phyloP scores from a whole-genome alignment of 2,329 filamentous ascomycete genomes.

The Aspergillus versicolor region DNA sequence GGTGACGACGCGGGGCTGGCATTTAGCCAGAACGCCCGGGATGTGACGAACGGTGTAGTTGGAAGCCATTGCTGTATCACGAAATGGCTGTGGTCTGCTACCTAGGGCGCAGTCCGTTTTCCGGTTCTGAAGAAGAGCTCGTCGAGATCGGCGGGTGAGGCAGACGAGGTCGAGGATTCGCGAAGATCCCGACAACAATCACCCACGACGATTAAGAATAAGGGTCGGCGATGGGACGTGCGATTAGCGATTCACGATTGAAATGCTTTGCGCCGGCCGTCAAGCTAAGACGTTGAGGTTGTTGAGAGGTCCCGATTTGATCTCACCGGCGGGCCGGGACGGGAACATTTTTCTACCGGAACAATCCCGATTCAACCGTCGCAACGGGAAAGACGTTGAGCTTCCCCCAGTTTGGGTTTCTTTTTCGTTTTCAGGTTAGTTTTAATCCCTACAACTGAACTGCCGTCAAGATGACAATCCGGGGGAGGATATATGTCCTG shows the following conservation, averaged over 20 bases:
- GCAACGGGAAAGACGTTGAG: constrained; percentile 6
- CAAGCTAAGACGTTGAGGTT: constrained; percentile 32
- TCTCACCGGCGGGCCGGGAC: constrained; percentile 39
- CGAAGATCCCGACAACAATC: constrained; percentile 6
- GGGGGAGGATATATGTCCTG: not conserved
- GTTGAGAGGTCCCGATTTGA: constrained; percentile 28
- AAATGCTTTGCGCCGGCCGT: constrained; percentile 4
- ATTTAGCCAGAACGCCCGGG: constrained; percentile 35
- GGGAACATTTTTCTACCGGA: constrained; percentile 44
- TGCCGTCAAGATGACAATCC: not conserved
- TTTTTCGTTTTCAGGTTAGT: not conserved
- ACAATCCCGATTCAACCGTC: constrained; percentile 21
- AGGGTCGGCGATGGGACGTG: not conserved
- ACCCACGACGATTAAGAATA: constrained; percentile 1
- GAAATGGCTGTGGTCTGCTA: constrained; percentile 6
- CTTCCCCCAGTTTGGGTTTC: not conserved
- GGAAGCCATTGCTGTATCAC: constrained; percentile 32
- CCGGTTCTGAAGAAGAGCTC: constrained; percentile 8
- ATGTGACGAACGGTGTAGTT: constrained; percentile 32
- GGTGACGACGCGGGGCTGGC: constrained; percentile 30
- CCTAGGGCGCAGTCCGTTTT: not conserved
- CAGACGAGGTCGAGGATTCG: not conserved
- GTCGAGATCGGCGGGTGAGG: constrained; percentile 16
- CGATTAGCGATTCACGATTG: constrained; percentile 2
- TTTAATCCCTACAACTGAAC: not conserved